Percentiles rank a stretch among this genome's conserved stretches.
phyloP scores from a whole-genome alignment of 148 eudicot genomes.

The Rhododendron vialii region DNA sequence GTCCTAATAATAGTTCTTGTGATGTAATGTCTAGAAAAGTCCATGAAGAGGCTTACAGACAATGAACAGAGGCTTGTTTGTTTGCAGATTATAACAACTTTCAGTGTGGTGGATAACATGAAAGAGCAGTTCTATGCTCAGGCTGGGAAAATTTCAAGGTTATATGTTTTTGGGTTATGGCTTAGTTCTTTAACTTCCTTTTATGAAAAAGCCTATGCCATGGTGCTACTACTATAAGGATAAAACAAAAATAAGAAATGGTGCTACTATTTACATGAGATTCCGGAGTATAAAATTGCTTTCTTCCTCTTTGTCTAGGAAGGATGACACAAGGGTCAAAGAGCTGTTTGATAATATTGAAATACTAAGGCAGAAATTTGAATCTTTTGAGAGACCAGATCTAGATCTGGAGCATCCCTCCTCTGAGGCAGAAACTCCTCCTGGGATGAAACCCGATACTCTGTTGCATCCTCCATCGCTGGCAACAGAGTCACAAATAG shows the following conservation, averaged over 20 bases:
- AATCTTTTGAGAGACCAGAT: constrained; percentile 71
- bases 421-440: constrained; percentile 34
- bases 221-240: not conserved
- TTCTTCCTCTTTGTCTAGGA: constrained; percentile 38
- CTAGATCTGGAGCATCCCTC: constrained; percentile 66
- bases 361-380: constrained; percentile 68
- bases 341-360: constrained; percentile 73
- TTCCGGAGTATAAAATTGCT: not conserved
- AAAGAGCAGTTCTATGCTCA: constrained; percentile 76
- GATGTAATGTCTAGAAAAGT: not conserved
- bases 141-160: constrained; percentile 69
- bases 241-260: not conserved
- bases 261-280: not conserved
- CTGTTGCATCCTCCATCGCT: constrained; percentile 15
- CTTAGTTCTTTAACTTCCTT: not conserved
- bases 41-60: not conserved
- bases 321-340: constrained; percentile 58
- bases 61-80: constrained; percentile 1
- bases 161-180: not conserved
- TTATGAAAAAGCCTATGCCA: not conserved
- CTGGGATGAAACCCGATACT: constrained; percentile 37
- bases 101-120: constrained; percentile 96
- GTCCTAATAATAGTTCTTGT: not conserved
- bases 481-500: constrained; percentile 25
- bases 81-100: constrained; percentile 78